Evolutionary conservation across 495 filamentous ascomycete genomes (phyloP).

Genomic region (Aspergillus biplanus): DNA sequence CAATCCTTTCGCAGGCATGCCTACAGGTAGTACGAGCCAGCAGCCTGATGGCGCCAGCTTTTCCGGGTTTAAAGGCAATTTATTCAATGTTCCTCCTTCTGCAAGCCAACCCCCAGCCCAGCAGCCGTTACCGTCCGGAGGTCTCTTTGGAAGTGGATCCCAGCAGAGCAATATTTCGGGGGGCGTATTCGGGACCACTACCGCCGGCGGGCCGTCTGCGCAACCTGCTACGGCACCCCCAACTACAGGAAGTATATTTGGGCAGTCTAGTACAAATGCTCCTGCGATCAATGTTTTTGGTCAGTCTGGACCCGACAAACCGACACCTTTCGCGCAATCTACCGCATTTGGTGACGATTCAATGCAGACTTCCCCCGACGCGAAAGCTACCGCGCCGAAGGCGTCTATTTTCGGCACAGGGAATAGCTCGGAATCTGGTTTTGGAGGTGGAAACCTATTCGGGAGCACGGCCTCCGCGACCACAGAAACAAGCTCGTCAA

Average conservation of each 20-base stretch:
- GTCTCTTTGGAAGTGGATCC: constrained; percentile 27
- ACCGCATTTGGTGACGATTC: constrained; percentile 36
- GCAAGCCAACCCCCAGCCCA: constrained; percentile 25
- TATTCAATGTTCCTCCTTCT: constrained; percentile 38
- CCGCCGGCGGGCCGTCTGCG: constrained; percentile 26
- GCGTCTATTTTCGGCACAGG: constrained; percentile 26
- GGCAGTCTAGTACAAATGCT: constrained; percentile 25
- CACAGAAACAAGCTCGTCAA: constrained; percentile 21
- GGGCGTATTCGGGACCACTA: constrained; percentile 28
- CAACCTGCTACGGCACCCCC: constrained; percentile 21
- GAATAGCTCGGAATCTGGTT: constrained; percentile 11
- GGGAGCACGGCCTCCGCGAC: constrained; percentile 23
- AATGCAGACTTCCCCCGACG: constrained; percentile 50
- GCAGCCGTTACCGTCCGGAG: constrained; percentile 27
- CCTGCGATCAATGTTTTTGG: constrained; percentile 31
- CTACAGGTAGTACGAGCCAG: constrained; percentile 27
- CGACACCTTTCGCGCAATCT: constrained; percentile 31
- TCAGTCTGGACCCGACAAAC: constrained; percentile 28
- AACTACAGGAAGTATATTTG: constrained; percentile 33
- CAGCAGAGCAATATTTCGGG: constrained; percentile 24
- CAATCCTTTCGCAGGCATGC: constrained; percentile 48
- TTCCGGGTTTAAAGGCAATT: constrained; percentile 35
- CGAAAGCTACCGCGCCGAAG: constrained; percentile 32
- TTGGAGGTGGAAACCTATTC: constrained; percentile 23
- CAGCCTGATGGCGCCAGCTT: constrained; percentile 25